These are phyloP conservation scores for Agaricus blazei DNA, from an alignment of 768 basidiomycete species.

Conservation along the genomic window DNA sequence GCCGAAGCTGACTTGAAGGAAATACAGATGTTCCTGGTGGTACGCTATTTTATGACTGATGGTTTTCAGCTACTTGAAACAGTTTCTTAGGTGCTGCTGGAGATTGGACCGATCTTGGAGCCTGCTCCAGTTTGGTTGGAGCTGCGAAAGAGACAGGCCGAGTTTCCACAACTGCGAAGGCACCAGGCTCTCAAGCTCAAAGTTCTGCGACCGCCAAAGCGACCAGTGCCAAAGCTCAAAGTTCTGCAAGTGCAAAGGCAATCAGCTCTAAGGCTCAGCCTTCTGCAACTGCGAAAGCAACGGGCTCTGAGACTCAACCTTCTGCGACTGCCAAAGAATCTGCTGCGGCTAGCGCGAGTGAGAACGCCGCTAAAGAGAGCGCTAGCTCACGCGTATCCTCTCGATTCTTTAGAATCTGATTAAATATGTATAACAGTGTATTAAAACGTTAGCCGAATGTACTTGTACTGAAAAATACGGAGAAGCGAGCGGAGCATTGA, in stretches of 20 bases:
- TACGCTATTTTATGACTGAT: conserved; percentile 1
- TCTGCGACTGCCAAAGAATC: not conserved
- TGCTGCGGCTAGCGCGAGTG: not conserved
- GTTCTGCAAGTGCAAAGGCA: too few relatives aligned
- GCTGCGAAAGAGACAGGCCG: not conserved
- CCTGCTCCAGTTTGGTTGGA: conserved; percentile 16
- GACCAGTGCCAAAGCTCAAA: too few relatives aligned
- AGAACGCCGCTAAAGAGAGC: not conserved
- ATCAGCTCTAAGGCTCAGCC: too few relatives aligned
- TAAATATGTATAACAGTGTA: not conserved
- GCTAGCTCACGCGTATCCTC: conserved; percentile 1
- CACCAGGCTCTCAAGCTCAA: too few relatives aligned
- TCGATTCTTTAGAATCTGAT: conserved; percentile 3
- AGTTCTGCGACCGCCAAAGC: too few relatives aligned
- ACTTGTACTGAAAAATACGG: not conserved
- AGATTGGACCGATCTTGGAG: conserved; percentile 30
- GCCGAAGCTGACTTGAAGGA: not conserved
- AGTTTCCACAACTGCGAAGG: too few relatives aligned
- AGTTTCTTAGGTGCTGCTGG: conserved; percentile 20
- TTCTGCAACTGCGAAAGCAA: too few relatives aligned
- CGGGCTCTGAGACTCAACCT: too few relatives aligned
- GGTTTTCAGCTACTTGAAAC: not conserved
- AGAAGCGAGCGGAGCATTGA: too few relatives aligned
- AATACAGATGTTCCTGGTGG: conserved; percentile 26
- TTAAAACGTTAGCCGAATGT: not conserved